Percentiles rank a stretch among this genome's conserved stretches.
Conservation (phyloP, 2,329 filamentous ascomycete species). For the Calonectria pauciramosa region DNA sequence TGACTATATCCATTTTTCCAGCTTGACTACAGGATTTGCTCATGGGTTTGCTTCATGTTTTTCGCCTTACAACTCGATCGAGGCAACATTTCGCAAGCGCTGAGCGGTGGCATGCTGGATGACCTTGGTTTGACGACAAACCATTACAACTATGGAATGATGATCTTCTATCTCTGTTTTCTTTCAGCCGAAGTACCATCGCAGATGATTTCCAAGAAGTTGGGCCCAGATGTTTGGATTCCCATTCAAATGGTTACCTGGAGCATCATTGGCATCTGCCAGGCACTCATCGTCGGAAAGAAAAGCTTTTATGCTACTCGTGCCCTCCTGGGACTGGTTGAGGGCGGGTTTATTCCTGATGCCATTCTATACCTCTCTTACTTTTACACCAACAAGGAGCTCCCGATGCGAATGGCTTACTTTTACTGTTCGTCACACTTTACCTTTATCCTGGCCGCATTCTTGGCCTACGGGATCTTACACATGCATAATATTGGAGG, state of each 20-base stretch:
- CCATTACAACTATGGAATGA: slow-evolving; percentile 50
- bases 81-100: slow-evolving; percentile 61
- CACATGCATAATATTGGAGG: slow-evolving; percentile 65
- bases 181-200: slow-evolving; percentile 64
- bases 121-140: slow-evolving; percentile 60
- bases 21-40: slow-evolving; percentile 50
- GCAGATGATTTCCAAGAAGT: slow-evolving; percentile 70
- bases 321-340: slow-evolving; percentile 56
- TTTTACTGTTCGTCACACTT: slow-evolving; percentile 68
- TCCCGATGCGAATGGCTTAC: slow-evolving; percentile 74
- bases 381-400: slow-evolving; percentile 68
- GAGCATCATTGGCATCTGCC: slow-evolving; percentile 51
- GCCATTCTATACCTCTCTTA: slow-evolving; percentile 74
- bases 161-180: slow-evolving; percentile 49
- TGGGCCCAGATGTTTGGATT: slow-evolving; percentile 72
- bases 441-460: slow-evolving; percentile 16
- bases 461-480: slow-evolving; percentile 61
- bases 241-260: slow-evolving; percentile 66
- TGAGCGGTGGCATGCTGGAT: slow-evolving; percentile 61
- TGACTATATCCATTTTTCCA: slow-evolving; percentile 11
- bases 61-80: slow-evolving; percentile 63
- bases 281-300: slow-evolving; percentile 47
- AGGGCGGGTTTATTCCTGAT: slow-evolving; percentile 34
- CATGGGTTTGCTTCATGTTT: slow-evolving; percentile 56
- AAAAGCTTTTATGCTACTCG: slow-evolving; percentile 51